Evolutionary conservation across 1,284 basidiomycete genomes (phyloP).

Genomic region (Boletellus deceptivus): DNA sequence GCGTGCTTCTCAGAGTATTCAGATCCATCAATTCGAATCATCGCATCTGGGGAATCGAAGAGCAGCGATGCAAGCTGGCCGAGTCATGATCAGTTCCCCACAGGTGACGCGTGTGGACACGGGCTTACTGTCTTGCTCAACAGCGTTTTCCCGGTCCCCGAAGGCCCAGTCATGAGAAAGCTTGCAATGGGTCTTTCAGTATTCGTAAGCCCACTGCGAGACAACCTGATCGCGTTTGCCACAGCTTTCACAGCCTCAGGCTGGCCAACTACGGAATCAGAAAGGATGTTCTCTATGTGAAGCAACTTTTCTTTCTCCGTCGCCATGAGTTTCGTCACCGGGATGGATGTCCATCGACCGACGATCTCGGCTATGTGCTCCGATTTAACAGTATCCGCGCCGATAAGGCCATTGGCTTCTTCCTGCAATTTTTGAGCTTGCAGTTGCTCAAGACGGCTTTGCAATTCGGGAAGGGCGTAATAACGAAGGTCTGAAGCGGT

Average conservation of each 20-base stretch:
- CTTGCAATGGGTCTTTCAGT: slow-evolving; percentile 86
- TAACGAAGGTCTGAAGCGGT: slow-evolving; percentile 91
- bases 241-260: slow-evolving; percentile 86
- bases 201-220: slow-evolving; percentile 85
- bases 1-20: slow-evolving; percentile 96
- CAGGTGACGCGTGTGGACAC: not conserved
- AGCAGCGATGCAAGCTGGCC: slow-evolving; percentile 77
- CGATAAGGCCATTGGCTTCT: slow-evolving; percentile 51
- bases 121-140: slow-evolving; percentile 82
- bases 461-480: slow-evolving; percentile 92
- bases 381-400: slow-evolving; percentile 79
- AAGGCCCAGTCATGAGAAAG: slow-evolving; percentile 93
- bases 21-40: slow-evolving; percentile 90
- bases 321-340: slow-evolving; percentile 83
- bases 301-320: slow-evolving; percentile 92
- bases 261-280: slow-evolving; percentile 81
- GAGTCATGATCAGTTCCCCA: not conserved
- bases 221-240: slow-evolving; percentile 88
- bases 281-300: slow-evolving; percentile 68
- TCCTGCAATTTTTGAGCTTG: slow-evolving; percentile 76
- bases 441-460: slow-evolving; percentile 67
- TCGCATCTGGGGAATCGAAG: slow-evolving; percentile 87
- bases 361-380: slow-evolving; percentile 94
- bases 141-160: slow-evolving; percentile 87
- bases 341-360: slow-evolving; percentile 87